Evolutionary conservation across 31 red algal species (phyloP).

Genomic region (Asparagopsis taxiformis): DNA sequence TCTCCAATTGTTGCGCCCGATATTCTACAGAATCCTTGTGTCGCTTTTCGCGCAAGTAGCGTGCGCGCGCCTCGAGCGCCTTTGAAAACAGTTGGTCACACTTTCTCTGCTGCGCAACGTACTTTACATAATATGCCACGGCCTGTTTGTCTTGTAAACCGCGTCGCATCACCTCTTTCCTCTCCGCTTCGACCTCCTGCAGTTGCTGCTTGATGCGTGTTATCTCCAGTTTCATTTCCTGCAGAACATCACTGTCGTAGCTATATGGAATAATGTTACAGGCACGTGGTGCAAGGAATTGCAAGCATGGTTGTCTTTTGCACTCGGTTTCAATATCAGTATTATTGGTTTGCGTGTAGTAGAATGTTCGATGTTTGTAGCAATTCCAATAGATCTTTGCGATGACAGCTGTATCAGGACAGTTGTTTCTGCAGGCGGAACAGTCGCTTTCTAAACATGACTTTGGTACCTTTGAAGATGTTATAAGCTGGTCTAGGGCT

Average conservation of each 20-base stretch:
- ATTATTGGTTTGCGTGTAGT: neutral
- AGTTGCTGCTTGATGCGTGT: neutral
- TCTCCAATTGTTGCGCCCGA: neutral
- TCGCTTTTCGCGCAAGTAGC: neutral
- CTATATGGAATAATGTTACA: neutral
- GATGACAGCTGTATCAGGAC: neutral
- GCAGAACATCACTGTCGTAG: neutral
- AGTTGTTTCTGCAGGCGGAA: neutral
- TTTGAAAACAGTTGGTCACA: neutral
- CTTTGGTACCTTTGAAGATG: no score
- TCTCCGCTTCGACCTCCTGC: neutral
- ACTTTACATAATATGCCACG: neutral
- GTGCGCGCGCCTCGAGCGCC: neutral
- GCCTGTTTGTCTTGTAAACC: neutral
- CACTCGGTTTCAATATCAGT: neutral
- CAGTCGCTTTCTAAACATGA: neutral
- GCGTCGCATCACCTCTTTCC: neutral
- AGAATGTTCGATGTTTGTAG: neutral
- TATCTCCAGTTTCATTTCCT: neutral
- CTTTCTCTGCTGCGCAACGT: neutral
- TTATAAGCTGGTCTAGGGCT: no score
- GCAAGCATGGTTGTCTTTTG: neutral
- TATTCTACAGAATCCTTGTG: neutral
- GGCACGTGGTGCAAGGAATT: neutral
- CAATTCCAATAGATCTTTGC: neutral